A percentile compares a stretch with the other conserved stretches of the same genome.
Evolutionary conservation across 345 rosid species (phyloP).

Genomic region (Isatis tinctoria): DNA sequence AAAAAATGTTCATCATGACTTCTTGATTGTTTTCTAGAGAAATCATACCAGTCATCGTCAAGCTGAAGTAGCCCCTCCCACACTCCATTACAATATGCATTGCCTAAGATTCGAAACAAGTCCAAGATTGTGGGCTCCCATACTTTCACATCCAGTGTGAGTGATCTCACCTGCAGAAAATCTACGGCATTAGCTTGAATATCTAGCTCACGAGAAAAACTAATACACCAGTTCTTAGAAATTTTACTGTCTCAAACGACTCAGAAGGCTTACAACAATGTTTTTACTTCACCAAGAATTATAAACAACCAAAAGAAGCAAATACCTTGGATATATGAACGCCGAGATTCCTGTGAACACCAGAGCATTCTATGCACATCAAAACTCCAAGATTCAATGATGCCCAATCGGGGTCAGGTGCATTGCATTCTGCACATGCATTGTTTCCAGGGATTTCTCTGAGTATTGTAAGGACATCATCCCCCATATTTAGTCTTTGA

Average conservation of each 20-base stretch:
- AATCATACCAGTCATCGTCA: conserved; percentile 41
- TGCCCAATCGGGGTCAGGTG: conserved; percentile 86
- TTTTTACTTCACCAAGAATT: not conserved
- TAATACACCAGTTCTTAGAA: not conserved
- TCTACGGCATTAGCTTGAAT: not conserved
- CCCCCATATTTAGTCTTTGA: conserved; percentile 29
- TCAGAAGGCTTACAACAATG: not conserved
- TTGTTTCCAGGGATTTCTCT: conserved; percentile 75
- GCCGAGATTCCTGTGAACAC: conserved; percentile 88
- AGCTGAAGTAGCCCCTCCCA: conserved; percentile 69
- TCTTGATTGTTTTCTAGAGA: not conserved
- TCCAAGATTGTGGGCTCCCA: conserved; percentile 83
- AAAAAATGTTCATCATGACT: not conserved
- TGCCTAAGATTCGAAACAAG: conserved; percentile 63
- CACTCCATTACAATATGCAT: conserved; percentile 65
- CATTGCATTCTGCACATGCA: conserved; percentile 77
- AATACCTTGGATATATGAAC: conserved; percentile 88
- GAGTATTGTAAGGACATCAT: conserved; percentile 44
- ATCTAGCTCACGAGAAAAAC: not conserved
- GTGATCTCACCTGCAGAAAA: conserved; percentile 71
- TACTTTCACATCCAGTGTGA: conserved; percentile 80
- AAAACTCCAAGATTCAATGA: conserved; percentile 87
- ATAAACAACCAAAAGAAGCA: not conserved
- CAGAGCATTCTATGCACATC: conserved; percentile 85
- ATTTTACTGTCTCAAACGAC: not conserved